These are phyloP conservation scores for Linaria vulgaris DNA, from an alignment of 257 asterid species.

Conservation along the genomic window DNA sequence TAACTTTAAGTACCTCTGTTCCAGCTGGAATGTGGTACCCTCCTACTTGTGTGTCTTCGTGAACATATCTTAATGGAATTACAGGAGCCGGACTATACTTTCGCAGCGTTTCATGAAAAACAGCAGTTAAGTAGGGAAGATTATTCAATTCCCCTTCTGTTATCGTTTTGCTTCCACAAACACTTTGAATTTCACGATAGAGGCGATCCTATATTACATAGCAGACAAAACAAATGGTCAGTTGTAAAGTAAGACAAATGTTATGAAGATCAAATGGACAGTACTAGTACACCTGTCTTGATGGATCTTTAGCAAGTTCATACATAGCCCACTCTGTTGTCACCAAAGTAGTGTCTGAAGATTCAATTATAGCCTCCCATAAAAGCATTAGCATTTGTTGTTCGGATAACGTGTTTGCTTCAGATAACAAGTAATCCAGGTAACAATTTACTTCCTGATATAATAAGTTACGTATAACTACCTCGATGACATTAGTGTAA, in stretches of 20 bases:
- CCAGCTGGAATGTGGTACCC: conserved; percentile 62
- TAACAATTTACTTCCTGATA: conserved; percentile 49
- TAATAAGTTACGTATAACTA: not conserved
- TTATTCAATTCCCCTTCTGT: conserved; percentile 53
- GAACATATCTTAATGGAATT: conserved; percentile 62
- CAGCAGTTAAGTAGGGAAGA: conserved; percentile 58
- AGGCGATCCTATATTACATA: conserved; percentile 42
- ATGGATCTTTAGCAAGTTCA: conserved; percentile 62
- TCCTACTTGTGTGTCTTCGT: conserved; percentile 61
- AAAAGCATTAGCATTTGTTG: conserved; percentile 49
- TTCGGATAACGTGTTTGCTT: conserved; percentile 52
- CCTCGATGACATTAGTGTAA: not conserved
- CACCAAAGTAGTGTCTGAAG: conserved; percentile 66
- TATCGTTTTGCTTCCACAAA: conserved; percentile 45
- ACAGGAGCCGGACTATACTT: conserved; percentile 64
- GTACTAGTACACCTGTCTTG: conserved; percentile 44
- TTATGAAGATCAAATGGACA: not conserved
- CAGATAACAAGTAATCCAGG: conserved; percentile 50
- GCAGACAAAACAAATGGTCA: not conserved
- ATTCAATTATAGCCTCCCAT: conserved; percentile 73
- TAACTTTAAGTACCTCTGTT: conserved; percentile 43
- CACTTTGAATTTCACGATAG: conserved; percentile 36
- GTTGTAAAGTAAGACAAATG: not conserved
- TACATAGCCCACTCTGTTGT: conserved; percentile 76
- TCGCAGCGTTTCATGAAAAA: conserved; percentile 70